Base-by-base conservation (phyloP, 2,329 filamentous ascomycete genomes). In the Paecilomyces formosus region DNA sequence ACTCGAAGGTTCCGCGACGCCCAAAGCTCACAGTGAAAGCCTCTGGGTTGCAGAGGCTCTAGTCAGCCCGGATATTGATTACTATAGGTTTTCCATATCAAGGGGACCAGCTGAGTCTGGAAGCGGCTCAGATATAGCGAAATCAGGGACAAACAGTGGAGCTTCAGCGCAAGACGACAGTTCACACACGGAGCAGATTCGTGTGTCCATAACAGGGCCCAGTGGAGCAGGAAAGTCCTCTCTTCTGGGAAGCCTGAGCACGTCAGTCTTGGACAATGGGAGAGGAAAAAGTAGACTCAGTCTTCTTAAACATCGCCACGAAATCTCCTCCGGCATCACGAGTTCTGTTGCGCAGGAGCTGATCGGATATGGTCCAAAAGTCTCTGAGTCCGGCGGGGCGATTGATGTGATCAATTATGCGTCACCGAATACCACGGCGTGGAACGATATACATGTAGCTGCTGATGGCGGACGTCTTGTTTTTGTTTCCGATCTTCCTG, bases 271-370 rank as follows among this genome's bases (percentile, higher is more conserved):
- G 18, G 94, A 99, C 70, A 97, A 97, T 72, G 93, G 93, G 0
- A 83, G 92, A 62, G 94, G 94, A 0, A 94, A 92, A 70, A 96
- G 91, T 70, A 85, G 94, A 56, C 79, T 97, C 26, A 93, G 90
- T 67, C 81, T 97, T 55, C 79, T 99, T 30, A 96, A 92, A 70
- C 94, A 99, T 74, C 86, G 90, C 11, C 94, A 99, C 70, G 94
- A 99, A 71, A 89, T 97, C 58, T 88, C 84, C 2, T 95, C 93
- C 2, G 94, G 94, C 0, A 82, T 96, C 62, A 99, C 94, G 1
- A 97, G 92, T 70, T 97, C 93, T 5, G 88, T 99, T 52, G 90
- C 94, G 0, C 93, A 97, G 68, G 94, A 97, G 72, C 80, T 99
- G 9, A 84, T 99, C 61, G 94, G 94, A 7, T 99, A 97, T 71